Conservation (phyloP, 176 grass and related monocot genomes). For the Dactylis glomerata region DNA sequence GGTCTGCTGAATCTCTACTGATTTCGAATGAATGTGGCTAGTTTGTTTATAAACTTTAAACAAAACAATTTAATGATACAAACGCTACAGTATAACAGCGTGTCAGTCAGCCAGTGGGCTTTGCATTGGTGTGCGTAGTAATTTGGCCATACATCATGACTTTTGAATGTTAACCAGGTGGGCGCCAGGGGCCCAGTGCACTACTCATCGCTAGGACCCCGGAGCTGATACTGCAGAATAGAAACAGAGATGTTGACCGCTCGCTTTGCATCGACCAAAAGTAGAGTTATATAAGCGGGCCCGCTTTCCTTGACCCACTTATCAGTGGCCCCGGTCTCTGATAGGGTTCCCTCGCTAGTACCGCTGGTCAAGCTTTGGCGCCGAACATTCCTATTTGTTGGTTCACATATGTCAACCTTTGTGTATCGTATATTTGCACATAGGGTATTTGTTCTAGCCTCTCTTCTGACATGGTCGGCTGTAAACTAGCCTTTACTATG, state of each 20-base stretch:
- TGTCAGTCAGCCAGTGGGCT: too few relatives aligned
- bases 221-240: slow-evolving; percentile 16
- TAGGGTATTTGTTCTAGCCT: too few relatives aligned
- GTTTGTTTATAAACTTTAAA: too few relatives aligned
- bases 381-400: slow-evolving; percentile 45
- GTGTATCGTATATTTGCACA: background rate
- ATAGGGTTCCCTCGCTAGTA: background rate
- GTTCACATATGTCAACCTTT: slow-evolving; percentile 21
- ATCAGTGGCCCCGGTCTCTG: background rate
- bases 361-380: background rate
- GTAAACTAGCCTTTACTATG: too few relatives aligned
- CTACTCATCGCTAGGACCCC: background rate
- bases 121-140: background rate
- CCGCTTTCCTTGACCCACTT: fast-evolving
- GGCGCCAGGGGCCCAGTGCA: background rate
- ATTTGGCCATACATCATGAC: slow-evolving; percentile 14
- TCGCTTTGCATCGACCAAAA: background rate
- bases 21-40: too few relatives aligned
- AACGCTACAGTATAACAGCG: too few relatives aligned
- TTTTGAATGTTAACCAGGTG: too few relatives aligned
- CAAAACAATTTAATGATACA: too few relatives aligned
- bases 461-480: too few relatives aligned
- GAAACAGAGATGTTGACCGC: slow-evolving; percentile 24
- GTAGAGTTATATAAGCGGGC: background rate
- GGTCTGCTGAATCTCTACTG: too few relatives aligned